Percentiles rank a stretch among this genome's conserved stretches.
Conservation (phyloP, 2,329 filamentous ascomycete species). For the Periconia sp. region DNA sequence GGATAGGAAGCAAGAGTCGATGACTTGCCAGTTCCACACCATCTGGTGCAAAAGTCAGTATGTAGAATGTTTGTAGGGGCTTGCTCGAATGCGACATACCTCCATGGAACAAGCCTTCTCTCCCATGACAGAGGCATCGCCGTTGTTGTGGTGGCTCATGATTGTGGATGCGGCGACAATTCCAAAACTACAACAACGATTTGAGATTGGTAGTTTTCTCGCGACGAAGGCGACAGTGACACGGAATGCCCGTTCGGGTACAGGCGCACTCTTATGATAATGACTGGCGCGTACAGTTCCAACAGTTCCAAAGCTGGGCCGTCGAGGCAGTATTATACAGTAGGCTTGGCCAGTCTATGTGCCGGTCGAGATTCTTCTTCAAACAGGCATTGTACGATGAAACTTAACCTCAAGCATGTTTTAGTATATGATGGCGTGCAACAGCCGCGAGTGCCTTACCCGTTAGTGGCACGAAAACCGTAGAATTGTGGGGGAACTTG, state of each 20-base stretch:
- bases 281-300: neutral
- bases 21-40: slow-evolving; percentile 78
- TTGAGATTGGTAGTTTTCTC: neutral
- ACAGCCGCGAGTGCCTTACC: slow-evolving; percentile 4
- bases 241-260: neutral
- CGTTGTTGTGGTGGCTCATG: neutral
- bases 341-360: neutral
- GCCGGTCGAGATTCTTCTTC: neutral
- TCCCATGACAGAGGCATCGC: neutral
- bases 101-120: neutral
- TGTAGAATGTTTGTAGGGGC: slow-evolving; percentile 19
- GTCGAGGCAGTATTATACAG: neutral
- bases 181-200: neutral
- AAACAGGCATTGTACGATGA: neutral
- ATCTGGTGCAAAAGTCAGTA: slow-evolving; percentile 55
- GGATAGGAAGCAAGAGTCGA: slow-evolving; percentile 72
- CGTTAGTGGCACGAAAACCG: slow-evolving; percentile 7
- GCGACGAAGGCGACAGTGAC: neutral
- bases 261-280: neutral
- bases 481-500: slow-evolving; percentile 33
- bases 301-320: too few species aligned
- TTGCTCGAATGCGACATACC: slow-evolving; percentile 10
- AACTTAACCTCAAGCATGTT: neutral
- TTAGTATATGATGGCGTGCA: slow-evolving; percentile 8
- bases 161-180: neutral